phyloP scores from a whole-genome alignment of 179 eudicot species.

The Beta lomatogona region DNA sequence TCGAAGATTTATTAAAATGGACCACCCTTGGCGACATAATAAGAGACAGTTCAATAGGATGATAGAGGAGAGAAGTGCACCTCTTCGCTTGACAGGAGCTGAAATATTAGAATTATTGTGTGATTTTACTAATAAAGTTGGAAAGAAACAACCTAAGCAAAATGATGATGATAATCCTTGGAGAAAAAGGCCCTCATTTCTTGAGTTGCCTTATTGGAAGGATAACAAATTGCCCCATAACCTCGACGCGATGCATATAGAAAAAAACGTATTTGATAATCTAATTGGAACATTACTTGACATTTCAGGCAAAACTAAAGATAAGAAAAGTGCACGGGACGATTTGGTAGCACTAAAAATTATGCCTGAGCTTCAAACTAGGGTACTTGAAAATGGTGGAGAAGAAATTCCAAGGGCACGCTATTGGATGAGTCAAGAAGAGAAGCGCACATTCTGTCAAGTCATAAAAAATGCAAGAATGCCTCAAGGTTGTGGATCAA shows the following conservation, averaged over 20 bases:
- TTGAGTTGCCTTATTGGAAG: background rate
- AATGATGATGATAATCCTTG: background rate
- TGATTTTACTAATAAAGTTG: background rate
- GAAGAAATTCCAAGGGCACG: background rate
- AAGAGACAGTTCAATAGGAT: background rate
- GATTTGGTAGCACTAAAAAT: background rate
- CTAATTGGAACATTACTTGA: background rate
- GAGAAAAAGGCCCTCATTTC: background rate
- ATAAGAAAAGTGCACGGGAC: background rate
- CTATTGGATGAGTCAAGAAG: background rate
- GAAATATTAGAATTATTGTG: background rate
- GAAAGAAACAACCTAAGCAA: background rate
- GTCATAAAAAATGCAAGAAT: constrained; percentile 11
- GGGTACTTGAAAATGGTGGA: background rate
- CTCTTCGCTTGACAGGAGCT: background rate
- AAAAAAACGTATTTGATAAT: too few relatives aligned
- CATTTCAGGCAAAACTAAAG: background rate
- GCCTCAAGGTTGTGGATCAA: constrained; percentile 31
- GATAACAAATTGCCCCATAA: background rate
- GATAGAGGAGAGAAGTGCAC: background rate
- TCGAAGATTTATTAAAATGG: too few relatives aligned
- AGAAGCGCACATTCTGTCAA: constrained; percentile 3
- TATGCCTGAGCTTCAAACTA: background rate
- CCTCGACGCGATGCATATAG: too few relatives aligned
- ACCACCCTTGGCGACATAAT: too few relatives aligned